Evolutionary conservation across 768 basidiomycete species (phyloP).

Genomic region (Infundibulicybe gibba): DNA sequence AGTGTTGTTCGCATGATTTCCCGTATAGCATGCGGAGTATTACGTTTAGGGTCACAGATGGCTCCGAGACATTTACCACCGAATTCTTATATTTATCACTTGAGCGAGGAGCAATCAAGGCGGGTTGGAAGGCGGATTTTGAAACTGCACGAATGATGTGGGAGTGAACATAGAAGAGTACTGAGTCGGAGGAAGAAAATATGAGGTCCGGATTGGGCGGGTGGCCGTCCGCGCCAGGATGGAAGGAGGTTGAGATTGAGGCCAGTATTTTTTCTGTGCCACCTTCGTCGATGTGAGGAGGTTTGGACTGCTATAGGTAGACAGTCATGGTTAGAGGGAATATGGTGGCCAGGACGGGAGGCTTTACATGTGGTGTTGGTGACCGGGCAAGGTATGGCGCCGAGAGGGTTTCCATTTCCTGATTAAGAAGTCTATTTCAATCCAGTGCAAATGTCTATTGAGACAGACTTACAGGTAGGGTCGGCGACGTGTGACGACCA

Average conservation of each 20-base stretch:
- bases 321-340: too few species aligned
- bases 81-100: conserved; percentile 10
- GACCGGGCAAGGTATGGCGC: too few species aligned
- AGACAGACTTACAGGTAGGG: too few species aligned
- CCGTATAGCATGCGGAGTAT: conserved; percentile 50
- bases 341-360: too few species aligned
- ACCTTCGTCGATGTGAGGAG: not conserved
- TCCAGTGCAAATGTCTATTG: too few species aligned
- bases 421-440: too few species aligned
- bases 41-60: conserved; percentile 45
- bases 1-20: conserved; percentile 43
- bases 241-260: conserved; percentile 25
- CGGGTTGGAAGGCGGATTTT: conserved; percentile 39
- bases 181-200: conserved; percentile 52
- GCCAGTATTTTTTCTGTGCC: not conserved
- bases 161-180: conserved; percentile 60
- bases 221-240: conserved; percentile 11
- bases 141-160: conserved; percentile 39
- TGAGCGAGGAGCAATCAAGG: conserved; percentile 18
- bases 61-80: conserved; percentile 37
- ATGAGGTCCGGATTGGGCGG: conserved; percentile 22
- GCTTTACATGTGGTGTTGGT: too few species aligned
- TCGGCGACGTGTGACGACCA: too few species aligned
- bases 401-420: too few species aligned
- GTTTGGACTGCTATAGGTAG: not conserved